These are phyloP conservation scores for Peterozyma toletana DNA, from an alignment of 805 yeast species.

Conservation along the genomic window DNA sequence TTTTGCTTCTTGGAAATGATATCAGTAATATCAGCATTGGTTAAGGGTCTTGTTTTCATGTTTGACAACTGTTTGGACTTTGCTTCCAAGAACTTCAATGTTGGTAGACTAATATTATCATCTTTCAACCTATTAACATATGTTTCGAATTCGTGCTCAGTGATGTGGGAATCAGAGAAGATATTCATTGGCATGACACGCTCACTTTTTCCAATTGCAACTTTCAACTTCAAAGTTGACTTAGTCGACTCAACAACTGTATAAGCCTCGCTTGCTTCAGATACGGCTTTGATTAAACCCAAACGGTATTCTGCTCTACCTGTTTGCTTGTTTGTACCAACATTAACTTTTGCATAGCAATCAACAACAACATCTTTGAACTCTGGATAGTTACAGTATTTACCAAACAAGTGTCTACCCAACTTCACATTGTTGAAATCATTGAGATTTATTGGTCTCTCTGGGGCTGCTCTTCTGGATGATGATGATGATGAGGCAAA, in stretches of 20 bases:
- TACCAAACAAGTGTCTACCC: conserved; percentile 70
- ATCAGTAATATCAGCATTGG: conserved; percentile 67
- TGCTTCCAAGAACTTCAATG: conserved; percentile 53
- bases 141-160: conserved; percentile 64
- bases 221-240: conserved; percentile 51
- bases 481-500: conserved; percentile 20
- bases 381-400: conserved; percentile 75
- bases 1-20: conserved; percentile 69
- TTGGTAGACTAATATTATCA: conserved; percentile 52
- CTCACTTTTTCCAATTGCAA: conserved; percentile 74
- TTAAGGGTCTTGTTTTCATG: conserved; percentile 60
- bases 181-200: conserved; percentile 71
- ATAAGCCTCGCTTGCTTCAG: conserved; percentile 35
- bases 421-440: conserved; percentile 72
- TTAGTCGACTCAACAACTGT: conserved; percentile 28
- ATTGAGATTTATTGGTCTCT: conserved; percentile 39
- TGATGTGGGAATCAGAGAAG: conserved; percentile 72
- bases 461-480: conserved; percentile 2
- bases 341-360: conserved; percentile 75
- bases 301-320: conserved; percentile 68
- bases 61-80: conserved; percentile 56
- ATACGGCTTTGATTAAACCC: conserved; percentile 70
- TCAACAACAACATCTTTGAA: conserved; percentile 66
- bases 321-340: conserved; percentile 61
- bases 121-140: conserved; percentile 57